Conservation (phyloP, 768 basidiomycete species). For the Mycena polygramma region DNA sequence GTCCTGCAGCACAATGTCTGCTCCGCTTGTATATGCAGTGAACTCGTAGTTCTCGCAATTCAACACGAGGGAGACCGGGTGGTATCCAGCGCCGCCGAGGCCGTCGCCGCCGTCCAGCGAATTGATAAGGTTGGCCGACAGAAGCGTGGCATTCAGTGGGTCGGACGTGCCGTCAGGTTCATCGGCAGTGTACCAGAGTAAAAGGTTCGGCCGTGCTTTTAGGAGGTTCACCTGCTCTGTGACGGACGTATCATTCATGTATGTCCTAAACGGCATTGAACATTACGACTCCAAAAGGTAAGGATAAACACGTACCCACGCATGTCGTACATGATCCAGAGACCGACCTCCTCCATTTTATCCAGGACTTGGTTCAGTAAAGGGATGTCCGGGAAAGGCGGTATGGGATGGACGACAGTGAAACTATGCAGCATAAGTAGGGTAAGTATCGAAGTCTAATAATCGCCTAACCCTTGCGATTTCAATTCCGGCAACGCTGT, state of each 20-base stretch:
- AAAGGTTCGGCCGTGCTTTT: conserved; percentile 74
- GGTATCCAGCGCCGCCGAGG: conserved; percentile 66
- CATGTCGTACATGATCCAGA: conserved; percentile 91
- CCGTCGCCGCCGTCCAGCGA: conserved; percentile 67
- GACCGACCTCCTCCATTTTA: conserved; percentile 75
- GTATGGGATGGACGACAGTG: conserved; percentile 74
- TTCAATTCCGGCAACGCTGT: conserved; percentile 69
- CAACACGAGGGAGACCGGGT: conserved; percentile 74
- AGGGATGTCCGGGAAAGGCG: conserved; percentile 72
- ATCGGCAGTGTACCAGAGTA: conserved; percentile 80
- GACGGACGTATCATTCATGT: conserved; percentile 74
- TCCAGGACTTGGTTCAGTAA: conserved; percentile 71
- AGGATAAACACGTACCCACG: too few relatives aligned
- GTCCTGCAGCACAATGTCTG: conserved; percentile 81
- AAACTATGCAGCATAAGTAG: conserved; percentile 41
- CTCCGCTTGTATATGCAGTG: conserved; percentile 67
- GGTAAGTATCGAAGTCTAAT: not conserved
- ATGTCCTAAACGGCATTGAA: too few relatives aligned
- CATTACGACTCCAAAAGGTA: too few relatives aligned
- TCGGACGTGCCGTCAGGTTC: conserved; percentile 74
- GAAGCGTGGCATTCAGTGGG: conserved; percentile 70
- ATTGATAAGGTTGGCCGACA: conserved; percentile 68
- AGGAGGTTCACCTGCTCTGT: conserved; percentile 77
- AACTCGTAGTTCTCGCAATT: conserved; percentile 80
- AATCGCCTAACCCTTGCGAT: conserved; percentile 63